A percentile compares a stretch with the other conserved stretches of the same genome.
phyloP scores from a whole-genome alignment of 1,284 basidiomycete species.

The Moniliella sp. region DNA sequence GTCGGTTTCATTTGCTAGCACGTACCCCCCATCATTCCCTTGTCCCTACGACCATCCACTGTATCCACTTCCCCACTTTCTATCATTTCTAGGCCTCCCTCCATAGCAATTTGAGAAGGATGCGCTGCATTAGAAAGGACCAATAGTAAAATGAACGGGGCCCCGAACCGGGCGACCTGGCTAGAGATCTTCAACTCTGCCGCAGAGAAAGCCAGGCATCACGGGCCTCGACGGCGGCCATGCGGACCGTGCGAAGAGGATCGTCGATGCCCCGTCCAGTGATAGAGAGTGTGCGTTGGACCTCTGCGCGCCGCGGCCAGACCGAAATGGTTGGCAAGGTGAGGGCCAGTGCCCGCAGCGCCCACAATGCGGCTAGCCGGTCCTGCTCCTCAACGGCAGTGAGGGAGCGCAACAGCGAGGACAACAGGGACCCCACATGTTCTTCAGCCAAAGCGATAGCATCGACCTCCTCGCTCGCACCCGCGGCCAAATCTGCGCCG shows the following conservation, averaged over 20 bases:
- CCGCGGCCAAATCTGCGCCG: neutral
- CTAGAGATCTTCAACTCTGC: too few species aligned
- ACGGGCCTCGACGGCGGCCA: slow-evolving; percentile 18
- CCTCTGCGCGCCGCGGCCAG: slow-evolving; percentile 49
- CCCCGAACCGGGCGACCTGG: too few species aligned
- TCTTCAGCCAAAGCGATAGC: slow-evolving; percentile 3
- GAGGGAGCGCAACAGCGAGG: slow-evolving; percentile 6
- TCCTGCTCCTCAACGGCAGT: slow-evolving; percentile 41
- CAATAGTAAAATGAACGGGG: too few species aligned
- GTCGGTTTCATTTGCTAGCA: too few species aligned
- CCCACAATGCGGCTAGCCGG: slow-evolving; percentile 52
- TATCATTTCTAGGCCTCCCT: too few species aligned
- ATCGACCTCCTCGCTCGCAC: neutral
- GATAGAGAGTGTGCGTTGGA: slow-evolving; percentile 50
- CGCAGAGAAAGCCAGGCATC: slow-evolving; percentile 14
- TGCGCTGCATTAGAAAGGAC: too few species aligned
- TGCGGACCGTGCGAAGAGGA: slow-evolving; percentile 9
- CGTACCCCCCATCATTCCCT: too few species aligned
- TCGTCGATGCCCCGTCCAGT: slow-evolving; percentile 18
- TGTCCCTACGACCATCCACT: too few species aligned
- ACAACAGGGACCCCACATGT: slow-evolving; percentile 7
- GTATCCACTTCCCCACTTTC: too few species aligned
- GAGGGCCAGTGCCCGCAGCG: slow-evolving; percentile 50
- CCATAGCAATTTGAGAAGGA: too few species aligned
- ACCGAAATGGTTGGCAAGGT: slow-evolving; percentile 57